These are phyloP conservation scores for Peniophora sp. DNA, from an alignment of 1,284 basidiomycete genomes.

Conservation along the genomic window DNA sequence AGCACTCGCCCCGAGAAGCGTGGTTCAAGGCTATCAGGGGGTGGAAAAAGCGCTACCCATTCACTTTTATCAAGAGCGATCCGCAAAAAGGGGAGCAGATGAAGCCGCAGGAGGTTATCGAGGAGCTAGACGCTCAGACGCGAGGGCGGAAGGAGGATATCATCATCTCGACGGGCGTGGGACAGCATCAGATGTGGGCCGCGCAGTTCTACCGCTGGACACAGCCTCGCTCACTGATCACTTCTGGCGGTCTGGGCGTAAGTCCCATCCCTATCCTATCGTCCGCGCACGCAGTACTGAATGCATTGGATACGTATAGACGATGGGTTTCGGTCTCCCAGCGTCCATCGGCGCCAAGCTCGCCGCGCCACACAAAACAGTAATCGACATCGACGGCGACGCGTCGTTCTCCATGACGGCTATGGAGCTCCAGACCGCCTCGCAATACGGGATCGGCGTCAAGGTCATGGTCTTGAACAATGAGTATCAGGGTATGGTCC, in stretches of 20 bases:
- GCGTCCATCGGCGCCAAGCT: slow-evolving; percentile 95
- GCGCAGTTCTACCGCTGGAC: slow-evolving; percentile 93
- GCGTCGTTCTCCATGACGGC: slow-evolving; percentile 99
- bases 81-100: slow-evolving; percentile 52
- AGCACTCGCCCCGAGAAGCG: slow-evolving; percentile 51
- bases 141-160: slow-evolving; percentile 76
- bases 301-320: slow-evolving; percentile 45
- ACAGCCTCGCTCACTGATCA: slow-evolving; percentile 83
- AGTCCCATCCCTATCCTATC: slow-evolving; percentile 29
- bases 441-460: slow-evolving; percentile 88
- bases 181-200: slow-evolving; percentile 99
- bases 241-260: slow-evolving; percentile 91
- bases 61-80: slow-evolving; percentile 72
- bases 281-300: slow-evolving; percentile 8
- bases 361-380: slow-evolving; percentile 87
- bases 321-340: slow-evolving; percentile 97
- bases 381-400: slow-evolving; percentile 96
- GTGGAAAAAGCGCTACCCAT: slow-evolving; percentile 91
- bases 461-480: slow-evolving; percentile 90
- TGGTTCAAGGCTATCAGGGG: slow-evolving; percentile 81
- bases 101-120: slow-evolving; percentile 96
- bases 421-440: slow-evolving; percentile 95
- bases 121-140: slow-evolving; percentile 80
- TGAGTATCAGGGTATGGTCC: slow-evolving; percentile 97
- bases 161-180: slow-evolving; percentile 89